phyloP scores from a whole-genome alignment of 2,329 filamentous ascomycete species.

The Alternaria sp. region DNA sequence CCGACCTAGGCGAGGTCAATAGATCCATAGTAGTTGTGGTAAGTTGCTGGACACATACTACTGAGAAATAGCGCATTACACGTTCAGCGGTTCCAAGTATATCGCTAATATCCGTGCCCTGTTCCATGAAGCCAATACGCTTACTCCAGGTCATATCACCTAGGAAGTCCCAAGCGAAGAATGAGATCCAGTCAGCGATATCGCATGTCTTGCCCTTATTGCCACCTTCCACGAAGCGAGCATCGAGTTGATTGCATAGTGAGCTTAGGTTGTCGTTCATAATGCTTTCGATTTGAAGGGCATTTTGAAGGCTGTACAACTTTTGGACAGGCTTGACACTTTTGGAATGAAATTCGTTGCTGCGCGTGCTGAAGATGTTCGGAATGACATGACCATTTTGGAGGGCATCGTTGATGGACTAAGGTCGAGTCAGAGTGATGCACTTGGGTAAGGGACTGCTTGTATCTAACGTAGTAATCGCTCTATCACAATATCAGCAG shows the following conservation, averaged over 20 bases:
- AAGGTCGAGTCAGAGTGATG: constrained; percentile 1
- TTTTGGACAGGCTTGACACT: constrained; percentile 42
- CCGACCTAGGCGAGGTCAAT: constrained; percentile 29
- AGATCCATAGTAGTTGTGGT: not conserved
- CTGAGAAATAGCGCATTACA: constrained; percentile 39
- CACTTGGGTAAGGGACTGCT: not conserved
- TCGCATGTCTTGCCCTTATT: constrained; percentile 42
- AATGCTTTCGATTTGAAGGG: constrained; percentile 39
- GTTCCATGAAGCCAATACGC: constrained; percentile 55
- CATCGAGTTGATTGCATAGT: constrained; percentile 38
- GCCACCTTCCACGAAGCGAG: constrained; percentile 35
- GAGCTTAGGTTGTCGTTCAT: constrained; percentile 38
- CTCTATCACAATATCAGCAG: constrained; percentile 28
- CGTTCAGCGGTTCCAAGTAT: constrained; percentile 51
- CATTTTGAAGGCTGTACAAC: constrained; percentile 38
- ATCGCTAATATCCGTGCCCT: constrained; percentile 51
- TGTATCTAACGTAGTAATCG: constrained; percentile 37
- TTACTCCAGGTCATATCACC: constrained; percentile 54
- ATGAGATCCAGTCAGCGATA: constrained; percentile 47
- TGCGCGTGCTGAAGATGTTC: constrained; percentile 46
- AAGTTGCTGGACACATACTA: constrained; percentile 24
- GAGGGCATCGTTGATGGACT: constrained; percentile 43
- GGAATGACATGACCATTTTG: constrained; percentile 42
- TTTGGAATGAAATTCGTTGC: constrained; percentile 41
- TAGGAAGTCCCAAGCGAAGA: constrained; percentile 46